Percentiles rank a stretch among this genome's conserved stretches.
These are phyloP conservation scores for Sporothrix humicola DNA, from an alignment of 2,329 filamentous ascomycete genomes.

Conservation along the genomic window DNA sequence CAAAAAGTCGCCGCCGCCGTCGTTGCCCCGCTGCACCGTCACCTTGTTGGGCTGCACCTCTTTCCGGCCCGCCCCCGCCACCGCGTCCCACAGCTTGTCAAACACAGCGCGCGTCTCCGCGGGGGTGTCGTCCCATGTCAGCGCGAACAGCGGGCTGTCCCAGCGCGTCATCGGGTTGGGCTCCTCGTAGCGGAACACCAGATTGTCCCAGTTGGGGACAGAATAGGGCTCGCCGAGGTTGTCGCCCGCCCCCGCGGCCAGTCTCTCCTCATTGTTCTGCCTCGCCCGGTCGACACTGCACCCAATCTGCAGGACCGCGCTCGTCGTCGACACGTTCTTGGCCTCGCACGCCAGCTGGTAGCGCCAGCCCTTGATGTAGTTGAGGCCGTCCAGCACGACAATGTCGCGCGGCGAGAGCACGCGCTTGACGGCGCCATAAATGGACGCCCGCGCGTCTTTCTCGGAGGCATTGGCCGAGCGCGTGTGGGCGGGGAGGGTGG, in stretches of 20 bases:
- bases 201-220: slow-evolving; percentile 72
- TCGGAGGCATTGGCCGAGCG: slow-evolving; percentile 76
- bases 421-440: slow-evolving; percentile 80
- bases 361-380: slow-evolving; percentile 90
- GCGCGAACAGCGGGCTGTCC: slow-evolving; percentile 82
- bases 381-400: slow-evolving; percentile 78
- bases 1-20: slow-evolving; percentile 74
- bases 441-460: slow-evolving; percentile 78
- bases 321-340: slow-evolving; percentile 77
- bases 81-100: slow-evolving; percentile 74
- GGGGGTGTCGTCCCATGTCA: slow-evolving; percentile 75
- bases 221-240: slow-evolving; percentile 54
- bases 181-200: slow-evolving; percentile 83
- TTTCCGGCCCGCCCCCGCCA: slow-evolving; percentile 66
- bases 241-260: slow-evolving; percentile 42
- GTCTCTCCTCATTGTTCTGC: slow-evolving; percentile 64
- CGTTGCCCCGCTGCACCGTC: slow-evolving; percentile 67
- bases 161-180: slow-evolving; percentile 84
- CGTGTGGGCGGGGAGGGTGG: slow-evolving; percentile 60
- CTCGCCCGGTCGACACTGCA: slow-evolving; percentile 59
- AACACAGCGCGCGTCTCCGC: slow-evolving; percentile 62
- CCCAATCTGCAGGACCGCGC: slow-evolving; percentile 73
- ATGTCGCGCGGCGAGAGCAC: slow-evolving; percentile 74
- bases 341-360: slow-evolving; percentile 87
- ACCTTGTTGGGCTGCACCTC: slow-evolving; percentile 75